Evolutionary conservation across 139 green algal genomes (phyloP), one percentile per base, ranked within the genome.

Genomic region (Desmodesmus armatus): DNA sequence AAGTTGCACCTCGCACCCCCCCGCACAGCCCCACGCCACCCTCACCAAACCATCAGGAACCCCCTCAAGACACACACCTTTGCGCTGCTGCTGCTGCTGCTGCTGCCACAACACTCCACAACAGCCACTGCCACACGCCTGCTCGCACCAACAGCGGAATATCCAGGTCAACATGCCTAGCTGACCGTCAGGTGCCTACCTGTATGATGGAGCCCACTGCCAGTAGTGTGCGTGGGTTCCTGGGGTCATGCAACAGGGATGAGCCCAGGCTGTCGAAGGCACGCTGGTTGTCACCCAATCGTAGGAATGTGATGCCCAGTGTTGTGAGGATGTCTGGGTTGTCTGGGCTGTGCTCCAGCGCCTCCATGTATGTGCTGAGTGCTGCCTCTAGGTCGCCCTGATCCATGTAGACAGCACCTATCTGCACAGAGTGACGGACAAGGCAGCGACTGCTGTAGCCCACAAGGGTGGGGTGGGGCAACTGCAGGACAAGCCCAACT

Each of bases 201-300:
- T 94, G 92, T 19, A 97, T 95, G 75, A 97, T 96, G 73, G 86
- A 93, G 17, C 91, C 93, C 2, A 91, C 93, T 23, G 93, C 94
- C 69, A 97, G 87, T 80, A 97, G 96, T 60, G 92, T 95, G 44
- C 91, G 90, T 25, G 94, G 83, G 78, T 95, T 94, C 31, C 71
- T 86, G 2, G 92, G 92, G 83, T 96, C 93, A 75, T 93, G 87
- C 19, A 87, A 82, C 43, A 97, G 79, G 0, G 92, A 94, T 27
- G 86, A 92, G 78, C 89, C 88, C 49, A 97, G 89, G 77, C 92
- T 89, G 29, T 96, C 91, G 85, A 96, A 96, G 2, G 94, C 94
- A 13, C 87, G 87, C 63, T 90, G 87, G 67, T 92, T 94, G 41
- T 96, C 91, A 25, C 92, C 92, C 44, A 91, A 88, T 82, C 91